Base-by-base conservation (phyloP, 306 rosid genomes). In the Boehmeria nivea region DNA sequence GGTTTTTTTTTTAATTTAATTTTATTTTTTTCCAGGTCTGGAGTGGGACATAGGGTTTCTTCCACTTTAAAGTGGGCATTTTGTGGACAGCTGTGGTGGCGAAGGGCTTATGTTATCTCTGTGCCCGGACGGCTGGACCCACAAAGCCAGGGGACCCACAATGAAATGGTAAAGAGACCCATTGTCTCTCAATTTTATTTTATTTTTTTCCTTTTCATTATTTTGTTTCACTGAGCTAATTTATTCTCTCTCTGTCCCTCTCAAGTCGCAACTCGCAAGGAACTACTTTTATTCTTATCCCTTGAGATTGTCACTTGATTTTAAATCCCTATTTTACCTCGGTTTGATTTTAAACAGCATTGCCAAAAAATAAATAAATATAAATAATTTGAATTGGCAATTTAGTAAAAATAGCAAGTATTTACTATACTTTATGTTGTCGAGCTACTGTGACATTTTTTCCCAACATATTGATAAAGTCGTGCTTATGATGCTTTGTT, bases 101-200 rank as follows among this genome's bases (percentile, higher is more conserved):
- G 13, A 3, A 38, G 25, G 67, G 57, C 18, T 37, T 14, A 51
- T 38, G 36, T 10, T 31, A 31, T 31, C n/a, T 12, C 1, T 39
- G 59, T 47, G 43, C 21, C 50, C 28, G 31, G 27, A 17, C n/a
- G n/a, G n/a, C n/a, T n/a, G n/a, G n/a, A n/a, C n/a, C n/a, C 14
- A 23, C 21, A 8, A 26, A 18, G n/a, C n/a, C n/a, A n/a, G n/a
- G n/a, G 59, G 68, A 12, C 51, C 68, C 52, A 40, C 50, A 11
- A 1, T 5, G 6, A 18, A 34, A 9, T 16, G n/a, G n/a, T n/a
- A n/a, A 22, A 53, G 15, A 14, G 38, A 31, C 2, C 43, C 12
- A 28, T 33, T n/a, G 17, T 47, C 15, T 20, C 27, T 21, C 28
- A 31, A 31, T 31, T 28, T n/a, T 31, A 15, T 12, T n/a, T 28